Percentiles rank a stretch among this genome's conserved stretches.
phyloP scores from a whole-genome alignment of 768 basidiomycete genomes.

The Nidula microcarpa region DNA sequence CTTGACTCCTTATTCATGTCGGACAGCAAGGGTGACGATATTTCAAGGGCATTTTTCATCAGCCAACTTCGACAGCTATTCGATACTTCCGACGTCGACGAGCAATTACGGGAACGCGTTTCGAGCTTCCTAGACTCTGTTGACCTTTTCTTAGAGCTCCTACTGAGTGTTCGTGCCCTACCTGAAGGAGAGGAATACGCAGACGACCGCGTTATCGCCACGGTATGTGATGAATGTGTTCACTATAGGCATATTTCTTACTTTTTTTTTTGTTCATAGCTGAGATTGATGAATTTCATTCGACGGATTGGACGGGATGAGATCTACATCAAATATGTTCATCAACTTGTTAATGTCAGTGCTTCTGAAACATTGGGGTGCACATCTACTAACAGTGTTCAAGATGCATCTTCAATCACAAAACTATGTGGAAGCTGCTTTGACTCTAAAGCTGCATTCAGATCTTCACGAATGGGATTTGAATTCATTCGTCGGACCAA shows the following conservation, averaged over 20 bases:
- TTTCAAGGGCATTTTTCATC: slow-evolving; percentile 91
- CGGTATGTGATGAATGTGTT: too few species aligned
- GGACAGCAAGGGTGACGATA: slow-evolving; percentile 86
- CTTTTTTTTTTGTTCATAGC: slow-evolving; percentile 33
- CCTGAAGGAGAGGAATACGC: slow-evolving; percentile 93
- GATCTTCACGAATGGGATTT: slow-evolving; percentile 92
- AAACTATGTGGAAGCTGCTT: slow-evolving; percentile 89
- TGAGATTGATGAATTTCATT: slow-evolving; percentile 92
- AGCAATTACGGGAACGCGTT: slow-evolving; percentile 73
- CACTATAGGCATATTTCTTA: not conserved
- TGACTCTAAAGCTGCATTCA: slow-evolving; percentile 91
- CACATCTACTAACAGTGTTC: slow-evolving; percentile 11
- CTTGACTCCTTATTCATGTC: slow-evolving; percentile 92
- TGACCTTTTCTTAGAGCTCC: slow-evolving; percentile 87
- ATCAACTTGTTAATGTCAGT: slow-evolving; percentile 86
- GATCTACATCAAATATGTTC: slow-evolving; percentile 95
- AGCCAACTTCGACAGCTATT: slow-evolving; percentile 88
- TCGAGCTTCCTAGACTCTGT: slow-evolving; percentile 84
- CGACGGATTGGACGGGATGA: slow-evolving; percentile 88
- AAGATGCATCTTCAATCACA: slow-evolving; percentile 88
- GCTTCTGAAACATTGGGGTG: slow-evolving; percentile 1
- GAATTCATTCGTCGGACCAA: slow-evolving; percentile 74
- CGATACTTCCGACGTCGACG: slow-evolving; percentile 78
- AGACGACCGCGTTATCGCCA: slow-evolving; percentile 92
- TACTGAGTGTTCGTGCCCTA: slow-evolving; percentile 82